Evolutionary conservation across 371 early-diverging fungal genomes (phyloP).

Genomic region (Amoeboradix gromovi): DNA sequence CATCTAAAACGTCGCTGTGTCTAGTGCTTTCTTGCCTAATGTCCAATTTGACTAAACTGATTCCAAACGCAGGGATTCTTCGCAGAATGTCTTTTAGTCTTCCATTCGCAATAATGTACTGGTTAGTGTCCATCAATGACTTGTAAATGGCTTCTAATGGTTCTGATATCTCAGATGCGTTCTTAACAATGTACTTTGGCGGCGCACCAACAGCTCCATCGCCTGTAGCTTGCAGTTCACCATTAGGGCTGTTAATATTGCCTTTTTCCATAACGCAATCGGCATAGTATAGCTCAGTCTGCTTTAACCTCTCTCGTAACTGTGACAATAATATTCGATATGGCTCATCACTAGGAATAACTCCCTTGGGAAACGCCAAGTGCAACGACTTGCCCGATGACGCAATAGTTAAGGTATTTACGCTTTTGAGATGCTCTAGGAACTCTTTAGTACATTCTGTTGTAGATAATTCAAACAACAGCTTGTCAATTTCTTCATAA

Average conservation of each 20-base stretch:
- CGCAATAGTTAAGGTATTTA: neutral
- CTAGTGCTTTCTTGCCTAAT: conserved; percentile 8
- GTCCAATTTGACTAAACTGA: conserved; percentile 8
- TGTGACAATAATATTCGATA: conserved; percentile 6
- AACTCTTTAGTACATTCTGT: conserved; percentile 4
- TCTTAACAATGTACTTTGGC: conserved; percentile 4
- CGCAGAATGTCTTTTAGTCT: conserved; percentile 4
- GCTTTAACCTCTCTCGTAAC: conserved; percentile 6
- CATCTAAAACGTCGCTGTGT: conserved; percentile 7
- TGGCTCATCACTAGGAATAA: conserved; percentile 8
- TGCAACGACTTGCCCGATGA: neutral
- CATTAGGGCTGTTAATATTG: no score
- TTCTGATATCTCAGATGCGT: conserved; percentile 5
- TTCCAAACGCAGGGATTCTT: conserved; percentile 7
- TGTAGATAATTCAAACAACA: conserved; percentile 8
- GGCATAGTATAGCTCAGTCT: conserved; percentile 6
- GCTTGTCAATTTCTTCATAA: conserved; percentile 6
- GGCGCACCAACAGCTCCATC: conserved; percentile 5
- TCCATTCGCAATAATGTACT: conserved; percentile 5
- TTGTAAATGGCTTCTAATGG: conserved; percentile 7
- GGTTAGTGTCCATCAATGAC: conserved; percentile 4
- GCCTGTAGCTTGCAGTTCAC: no score
- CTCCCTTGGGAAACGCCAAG: neutral
- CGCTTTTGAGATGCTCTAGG: neutral
- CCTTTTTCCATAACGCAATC: no score